These are phyloP conservation scores for Arctostaphylos glauca DNA, from an alignment of 148 eudicot species.

Conservation along the genomic window DNA sequence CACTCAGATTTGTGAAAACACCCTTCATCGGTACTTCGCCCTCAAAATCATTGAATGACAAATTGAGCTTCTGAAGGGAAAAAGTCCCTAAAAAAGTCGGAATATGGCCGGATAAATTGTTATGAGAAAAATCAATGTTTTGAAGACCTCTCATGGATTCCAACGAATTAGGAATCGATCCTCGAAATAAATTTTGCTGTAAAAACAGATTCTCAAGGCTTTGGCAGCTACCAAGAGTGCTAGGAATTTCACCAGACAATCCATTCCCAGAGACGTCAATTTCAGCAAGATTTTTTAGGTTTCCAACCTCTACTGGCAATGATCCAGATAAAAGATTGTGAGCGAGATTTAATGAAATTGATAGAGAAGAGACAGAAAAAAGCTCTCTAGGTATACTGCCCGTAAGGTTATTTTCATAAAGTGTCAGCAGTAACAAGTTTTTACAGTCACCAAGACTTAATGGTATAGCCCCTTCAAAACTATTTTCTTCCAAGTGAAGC, in stretches of 20 bases:
- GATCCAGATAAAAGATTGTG: constrained; percentile 3
- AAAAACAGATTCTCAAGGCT: constrained; percentile 2
- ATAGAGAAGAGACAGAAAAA: background rate
- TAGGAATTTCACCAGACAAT: constrained; percentile 10
- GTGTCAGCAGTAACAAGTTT: constrained; percentile 1
- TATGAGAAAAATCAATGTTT: constrained; percentile 14
- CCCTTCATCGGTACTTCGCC: constrained; percentile 16
- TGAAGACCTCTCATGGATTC: background rate
- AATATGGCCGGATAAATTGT: constrained; percentile 20
- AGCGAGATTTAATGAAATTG: constrained; percentile 3
- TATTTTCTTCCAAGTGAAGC: background rate
- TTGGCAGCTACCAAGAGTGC: background rate
- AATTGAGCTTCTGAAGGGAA: background rate
- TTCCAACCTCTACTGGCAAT: background rate
- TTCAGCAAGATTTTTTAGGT: background rate
- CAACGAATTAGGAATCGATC: constrained; percentile 8
- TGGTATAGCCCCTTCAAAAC: constrained; percentile 4
- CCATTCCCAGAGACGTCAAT: background rate
- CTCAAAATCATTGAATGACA: constrained; percentile 16
- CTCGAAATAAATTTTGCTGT: background rate
- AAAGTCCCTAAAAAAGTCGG: background rate
- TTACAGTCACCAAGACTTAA: background rate
- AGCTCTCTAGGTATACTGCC: constrained; percentile 14
- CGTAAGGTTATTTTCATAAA: constrained; percentile 14
- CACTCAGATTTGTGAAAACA: constrained; percentile 11